Conservation (phyloP, 2,329 filamentous ascomycete genomes). For the Didymella segeticola region DNA sequence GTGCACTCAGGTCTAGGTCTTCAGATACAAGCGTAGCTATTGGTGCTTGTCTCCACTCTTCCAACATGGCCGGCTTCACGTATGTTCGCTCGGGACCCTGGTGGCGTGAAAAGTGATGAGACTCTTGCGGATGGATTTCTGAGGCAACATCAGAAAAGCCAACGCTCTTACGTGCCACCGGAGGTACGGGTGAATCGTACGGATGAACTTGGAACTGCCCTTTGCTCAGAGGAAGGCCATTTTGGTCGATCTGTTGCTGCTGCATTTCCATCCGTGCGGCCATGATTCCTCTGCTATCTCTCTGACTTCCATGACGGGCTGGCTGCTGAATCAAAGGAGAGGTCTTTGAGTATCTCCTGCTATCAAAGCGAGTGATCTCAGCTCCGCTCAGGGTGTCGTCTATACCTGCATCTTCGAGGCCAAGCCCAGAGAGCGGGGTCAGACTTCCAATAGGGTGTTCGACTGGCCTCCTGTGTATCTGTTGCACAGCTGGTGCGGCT, state of each 20-base stretch:
- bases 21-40: slow-evolving; percentile 49
- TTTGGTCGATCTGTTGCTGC: slow-evolving; percentile 47
- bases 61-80: slow-evolving; percentile 65
- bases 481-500: slow-evolving; percentile 22
- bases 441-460: slow-evolving; percentile 11
- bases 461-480: slow-evolving; percentile 33
- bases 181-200: slow-evolving; percentile 34
- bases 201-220: slow-evolving; percentile 41
- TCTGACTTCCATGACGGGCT: slow-evolving; percentile 27
- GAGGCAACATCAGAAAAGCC: slow-evolving; percentile 46
- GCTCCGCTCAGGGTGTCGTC: slow-evolving; percentile 35
- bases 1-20: slow-evolving; percentile 53
- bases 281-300: slow-evolving; percentile 45
- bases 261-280: slow-evolving; percentile 49
- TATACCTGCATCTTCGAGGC: slow-evolving; percentile 43
- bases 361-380: slow-evolving; percentile 46
- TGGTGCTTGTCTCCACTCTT: slow-evolving; percentile 58
- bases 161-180: slow-evolving; percentile 50
- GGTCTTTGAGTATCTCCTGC: slow-evolving; percentile 33
- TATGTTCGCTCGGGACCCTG: slow-evolving; percentile 59
- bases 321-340: slow-evolving; percentile 24
- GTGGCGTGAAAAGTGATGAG: slow-evolving; percentile 45
- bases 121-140: slow-evolving; percentile 32
- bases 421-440: slow-evolving; percentile 38
- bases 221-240: slow-evolving; percentile 42